Percentiles rank a stretch among this genome's conserved stretches.
phyloP scores from a whole-genome alignment of 2,329 filamentous ascomycete species.

The Neopestalotiopsis sp. region DNA sequence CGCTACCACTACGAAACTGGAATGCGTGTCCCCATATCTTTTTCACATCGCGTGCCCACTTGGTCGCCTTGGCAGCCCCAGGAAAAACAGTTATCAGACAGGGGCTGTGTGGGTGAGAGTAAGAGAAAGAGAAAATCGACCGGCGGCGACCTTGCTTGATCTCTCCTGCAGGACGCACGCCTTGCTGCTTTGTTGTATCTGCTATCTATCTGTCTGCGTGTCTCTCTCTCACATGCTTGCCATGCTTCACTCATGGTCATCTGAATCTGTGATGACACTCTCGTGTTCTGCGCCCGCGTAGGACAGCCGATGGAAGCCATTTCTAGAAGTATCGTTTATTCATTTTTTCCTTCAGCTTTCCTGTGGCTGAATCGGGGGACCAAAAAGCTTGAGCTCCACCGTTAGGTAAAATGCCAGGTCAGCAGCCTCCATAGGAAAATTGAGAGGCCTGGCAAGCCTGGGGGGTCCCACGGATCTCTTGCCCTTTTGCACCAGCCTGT shows the following conservation, averaged over 20 bases:
- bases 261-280: neutral
- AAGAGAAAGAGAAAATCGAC: neutral
- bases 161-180: neutral
- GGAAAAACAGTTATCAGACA: slow-evolving; percentile 16
- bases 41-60: slow-evolving; percentile 9
- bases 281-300: neutral
- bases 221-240: slow-evolving; percentile 10
- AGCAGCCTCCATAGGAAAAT: neutral
- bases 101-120: neutral
- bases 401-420: slow-evolving; percentile 3
- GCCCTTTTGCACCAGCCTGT: slow-evolving; percentile 5
- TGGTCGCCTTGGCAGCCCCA: slow-evolving; percentile 14
- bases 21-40: slow-evolving; percentile 17
- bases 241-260: neutral
- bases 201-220: too few species aligned
- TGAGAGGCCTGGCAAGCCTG: too few species aligned
- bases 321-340: neutral
- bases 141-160: neutral
- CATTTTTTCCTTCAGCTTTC: neutral
- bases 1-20: slow-evolving; percentile 13
- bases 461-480: neutral
- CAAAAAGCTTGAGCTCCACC: neutral
- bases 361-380: neutral
- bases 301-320: slow-evolving; percentile 4
- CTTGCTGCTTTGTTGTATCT: neutral